phyloP scores from a whole-genome alignment of 441 rosid genomes.

The Adansonia gregorii region DNA sequence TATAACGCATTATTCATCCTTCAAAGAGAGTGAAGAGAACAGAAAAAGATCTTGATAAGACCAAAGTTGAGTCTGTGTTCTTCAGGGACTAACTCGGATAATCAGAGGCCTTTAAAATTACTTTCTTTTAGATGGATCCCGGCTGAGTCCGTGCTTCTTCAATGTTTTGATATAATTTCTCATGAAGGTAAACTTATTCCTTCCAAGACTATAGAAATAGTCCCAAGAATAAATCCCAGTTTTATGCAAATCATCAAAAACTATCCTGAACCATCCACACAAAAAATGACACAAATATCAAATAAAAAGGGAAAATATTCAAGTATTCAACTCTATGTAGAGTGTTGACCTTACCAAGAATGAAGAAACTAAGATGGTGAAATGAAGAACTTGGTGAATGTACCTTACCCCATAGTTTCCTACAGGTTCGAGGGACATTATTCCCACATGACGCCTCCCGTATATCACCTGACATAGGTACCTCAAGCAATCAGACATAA shows the following conservation, averaged over 20 bases:
- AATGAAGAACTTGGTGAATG: conserved; percentile 13
- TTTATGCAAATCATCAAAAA: conserved; percentile 60
- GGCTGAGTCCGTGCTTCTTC: conserved; percentile 80
- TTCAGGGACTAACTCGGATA: neutral
- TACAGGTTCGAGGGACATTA: conserved; percentile 91
- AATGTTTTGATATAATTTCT: conserved; percentile 73
- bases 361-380: neutral
- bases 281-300: neutral
- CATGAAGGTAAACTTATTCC: conserved; percentile 76
- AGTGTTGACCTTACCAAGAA: neutral
- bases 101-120: neutral
- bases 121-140: conserved; percentile 72
- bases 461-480: conserved; percentile 68
- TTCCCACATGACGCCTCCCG: conserved; percentile 89
- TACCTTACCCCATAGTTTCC: conserved; percentile 98
- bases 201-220: conserved; percentile 78
- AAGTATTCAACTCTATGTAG: conserved; percentile 15
- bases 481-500: conserved; percentile 17
- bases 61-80: neutral
- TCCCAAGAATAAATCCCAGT: conserved; percentile 88
- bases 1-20: neutral
- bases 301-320: neutral
- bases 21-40: neutral
- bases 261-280: conserved; percentile 54
- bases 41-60: neutral